Base-by-base conservation (phyloP, 169 alveolate species). In the Plasmodium inui region DNA sequence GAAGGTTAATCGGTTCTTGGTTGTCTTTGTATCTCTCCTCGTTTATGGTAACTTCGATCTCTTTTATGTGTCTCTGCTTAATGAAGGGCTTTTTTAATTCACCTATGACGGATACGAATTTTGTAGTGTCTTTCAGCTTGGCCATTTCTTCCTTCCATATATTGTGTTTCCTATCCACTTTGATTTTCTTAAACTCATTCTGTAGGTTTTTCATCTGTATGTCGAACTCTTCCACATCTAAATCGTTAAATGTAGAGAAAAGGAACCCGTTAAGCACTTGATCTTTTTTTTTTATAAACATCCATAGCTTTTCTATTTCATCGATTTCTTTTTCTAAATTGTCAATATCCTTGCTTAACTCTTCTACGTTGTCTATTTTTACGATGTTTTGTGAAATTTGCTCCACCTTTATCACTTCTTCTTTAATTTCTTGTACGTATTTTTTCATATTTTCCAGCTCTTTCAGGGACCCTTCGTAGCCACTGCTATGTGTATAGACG, bases 171-270 rank as follows among this genome's bases (percentile, higher is more conserved):
- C 81, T 86, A 14, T 86, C 93, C 19, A 86, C 93, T 76, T 86
- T 86, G 8, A 86, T 86, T 86, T 86, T 73, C 55, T 78, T 86
- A 10, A 86, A 86, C 34, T 86, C 81, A n/a, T 86, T 86, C 55
- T 86, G 93, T 8, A 86, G 41, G 34, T 86, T 86, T 46, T 86
- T 86, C 26, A 86, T 41, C 76, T 86, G 78, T 8, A 76, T 76
- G 46, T 86, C 93, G 70, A 86, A 86, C 4, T 86, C 93, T 86
- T 86, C 93, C 17, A 86, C 86, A 70, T 86, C 85, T 86, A 86
- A 37, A 8, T 86, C 73, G 55, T 86, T 86, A 76, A 86, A 86
- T 30, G 86, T 34, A 28, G 44, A 86, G 39, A 86, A 86, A 30
- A 86, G 81, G 44, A 53, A 86, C 22, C 70, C 70, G 30, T 86